Percentiles rank a stretch among this genome's conserved stretches.
Evolutionary conservation across 768 basidiomycete species (phyloP).

Genomic region (Pleurotus eryngii): DNA sequence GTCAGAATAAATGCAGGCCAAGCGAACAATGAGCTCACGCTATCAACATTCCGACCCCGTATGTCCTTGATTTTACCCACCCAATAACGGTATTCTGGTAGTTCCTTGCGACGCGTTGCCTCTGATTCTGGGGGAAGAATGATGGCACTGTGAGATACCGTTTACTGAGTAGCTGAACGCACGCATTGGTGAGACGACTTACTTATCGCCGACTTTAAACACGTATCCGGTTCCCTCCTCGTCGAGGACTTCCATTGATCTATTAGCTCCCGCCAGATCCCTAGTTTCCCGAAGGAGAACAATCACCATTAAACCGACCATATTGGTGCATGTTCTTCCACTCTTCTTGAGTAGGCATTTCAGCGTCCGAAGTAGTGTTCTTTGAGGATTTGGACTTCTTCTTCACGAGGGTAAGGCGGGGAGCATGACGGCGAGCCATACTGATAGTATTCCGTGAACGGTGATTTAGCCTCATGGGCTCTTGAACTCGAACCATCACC

Average conservation of each 20-base stretch:
- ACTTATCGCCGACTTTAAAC: conserved; percentile 35
- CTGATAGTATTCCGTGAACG: neutral
- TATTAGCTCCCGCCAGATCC: neutral
- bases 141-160: conserved; percentile 30
- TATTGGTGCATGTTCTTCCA: conserved; percentile 17
- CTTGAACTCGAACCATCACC: no score
- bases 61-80: conserved; percentile 48
- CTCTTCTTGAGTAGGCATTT: conserved; percentile 12
- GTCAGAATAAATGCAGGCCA: no score
- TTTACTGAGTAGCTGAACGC: neutral
- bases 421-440: conserved; percentile 15
- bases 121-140: conserved; percentile 34
- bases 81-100: conserved; percentile 44
- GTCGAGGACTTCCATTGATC: conserved; percentile 20
- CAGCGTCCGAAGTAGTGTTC: conserved; percentile 8
- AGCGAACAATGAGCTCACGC: neutral
- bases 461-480: neutral
- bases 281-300: neutral
- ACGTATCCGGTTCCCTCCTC: conserved; percentile 26
- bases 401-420: conserved; percentile 7
- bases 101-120: conserved; percentile 15
- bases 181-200: conserved; percentile 8
- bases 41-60: conserved; percentile 24
- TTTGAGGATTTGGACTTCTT: conserved; percentile 9
- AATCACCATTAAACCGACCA: conserved; percentile 16